Evolutionary conservation across 371 early-diverging fungal species (phyloP), one percentile per base, ranked within the genome.

Genomic region (Mortierella sp.): DNA sequence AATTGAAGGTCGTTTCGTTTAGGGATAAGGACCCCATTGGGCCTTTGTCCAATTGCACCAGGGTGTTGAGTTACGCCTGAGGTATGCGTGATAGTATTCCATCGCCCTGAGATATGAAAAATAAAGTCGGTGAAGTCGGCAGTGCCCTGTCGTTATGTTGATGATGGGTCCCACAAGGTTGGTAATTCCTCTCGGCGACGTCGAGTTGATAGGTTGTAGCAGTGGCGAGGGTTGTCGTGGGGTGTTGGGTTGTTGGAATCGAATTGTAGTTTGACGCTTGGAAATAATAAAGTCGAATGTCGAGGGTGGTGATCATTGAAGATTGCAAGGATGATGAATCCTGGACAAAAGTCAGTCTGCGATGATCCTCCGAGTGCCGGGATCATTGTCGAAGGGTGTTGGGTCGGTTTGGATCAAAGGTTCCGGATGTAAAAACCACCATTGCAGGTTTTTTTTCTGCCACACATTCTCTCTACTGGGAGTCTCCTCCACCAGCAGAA

Each of bases 361-460:
- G 22, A 61, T 61, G 61, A 61, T 61, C 61, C 37, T 37, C 61
- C 16, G 34, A 10, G 61, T 61, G 61, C 37, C 22, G 10, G 61
- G 61, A 37, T 61, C 61, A 61, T 61, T 61, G 34, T 61, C 10
- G 61, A 9, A 31, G 61, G 58, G 34, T 61, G 61, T 61, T 61
- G 61, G 9, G 8, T 31, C 9, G 22, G 34, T 34, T 61, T 34
- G 37, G 39, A 61, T 61, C 61, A 61, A 7, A 37, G 61, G 61
- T 61, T 61, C 61, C 37, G 61, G 61, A 61, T 31, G 61, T 31
- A 31, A 19, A 61, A 61, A 61, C 22, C 22, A 34, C 34, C 37
- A 61, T 61, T 34, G 61, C 61, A n/a, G n/a, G n/a, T 22, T 19
- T 14, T 61, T 34, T 53, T 61, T 22, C 34, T 37, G 22, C 19